These are phyloP conservation scores for Fusarium tuaranense DNA, from an alignment of 2,329 filamentous ascomycete genomes.

Conservation along the genomic window DNA sequence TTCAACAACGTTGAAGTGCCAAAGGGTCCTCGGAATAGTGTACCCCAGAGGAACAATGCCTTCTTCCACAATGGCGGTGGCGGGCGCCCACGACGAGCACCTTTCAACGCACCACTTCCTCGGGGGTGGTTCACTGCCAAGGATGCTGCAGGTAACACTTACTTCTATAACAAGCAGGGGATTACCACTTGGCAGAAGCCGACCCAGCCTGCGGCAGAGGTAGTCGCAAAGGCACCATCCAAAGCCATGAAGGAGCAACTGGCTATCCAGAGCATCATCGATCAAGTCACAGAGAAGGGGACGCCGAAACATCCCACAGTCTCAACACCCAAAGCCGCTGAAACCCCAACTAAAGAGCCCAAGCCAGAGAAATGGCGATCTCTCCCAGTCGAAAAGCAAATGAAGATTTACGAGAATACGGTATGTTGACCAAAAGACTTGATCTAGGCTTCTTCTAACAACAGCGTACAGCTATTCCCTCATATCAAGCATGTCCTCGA, in stretches of 20 bases:
- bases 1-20: slow-evolving; percentile 64
- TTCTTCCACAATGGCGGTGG: slow-evolving; percentile 59
- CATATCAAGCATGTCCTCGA: slow-evolving; percentile 88
- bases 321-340: slow-evolving; percentile 73
- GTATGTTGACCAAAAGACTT: slow-evolving; percentile 62
- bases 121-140: slow-evolving; percentile 87
- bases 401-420: slow-evolving; percentile 94
- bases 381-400: slow-evolving; percentile 84
- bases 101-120: slow-evolving; percentile 71
- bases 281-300: slow-evolving; percentile 80
- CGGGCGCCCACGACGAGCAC: slow-evolving; percentile 65
- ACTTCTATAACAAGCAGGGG: slow-evolving; percentile 87
- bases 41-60: slow-evolving; percentile 63
- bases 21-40: slow-evolving; percentile 71
- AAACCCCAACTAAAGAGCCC: slow-evolving; percentile 66
- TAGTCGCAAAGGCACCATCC: slow-evolving; percentile 72
- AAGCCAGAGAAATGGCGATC: slow-evolving; percentile 79
- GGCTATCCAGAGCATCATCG: slow-evolving; percentile 84
- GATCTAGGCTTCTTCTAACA: slow-evolving; percentile 20
- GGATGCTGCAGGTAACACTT: slow-evolving; percentile 77
- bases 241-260: slow-evolving; percentile 74
- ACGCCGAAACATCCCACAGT: slow-evolving; percentile 65
- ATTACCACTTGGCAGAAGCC: slow-evolving; percentile 86
- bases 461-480: slow-evolving; percentile 74
- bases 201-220: slow-evolving; percentile 74